Conservation (phyloP, 2,329 filamentous ascomycete genomes). For the Colletotrichum sp. region DNA sequence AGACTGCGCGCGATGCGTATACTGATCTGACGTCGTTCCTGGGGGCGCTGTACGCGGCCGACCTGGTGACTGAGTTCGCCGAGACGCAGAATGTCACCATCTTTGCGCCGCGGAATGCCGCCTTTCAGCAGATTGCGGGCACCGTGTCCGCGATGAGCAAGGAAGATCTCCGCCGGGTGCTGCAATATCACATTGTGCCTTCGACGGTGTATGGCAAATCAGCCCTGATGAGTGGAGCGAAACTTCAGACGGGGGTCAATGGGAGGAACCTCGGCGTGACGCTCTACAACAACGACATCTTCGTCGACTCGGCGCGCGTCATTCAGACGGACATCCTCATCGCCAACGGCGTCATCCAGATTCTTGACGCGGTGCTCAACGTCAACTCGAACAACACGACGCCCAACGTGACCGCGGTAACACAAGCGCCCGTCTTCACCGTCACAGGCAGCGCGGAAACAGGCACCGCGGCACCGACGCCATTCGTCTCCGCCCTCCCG, state of each 20-base stretch:
- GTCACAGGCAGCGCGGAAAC: background rate
- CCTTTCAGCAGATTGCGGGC: slow-evolving; percentile 14
- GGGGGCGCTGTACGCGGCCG: slow-evolving; percentile 19
- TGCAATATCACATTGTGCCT: slow-evolving; percentile 20
- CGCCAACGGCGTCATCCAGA: slow-evolving; percentile 63
- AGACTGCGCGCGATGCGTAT: slow-evolving; percentile 18
- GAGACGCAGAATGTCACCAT: slow-evolving; percentile 15
- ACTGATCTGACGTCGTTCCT: slow-evolving; percentile 18
- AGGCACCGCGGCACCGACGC: slow-evolving; percentile 35
- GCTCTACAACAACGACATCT: slow-evolving; percentile 44
- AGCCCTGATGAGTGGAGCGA: background rate
- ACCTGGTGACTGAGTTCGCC: slow-evolving; percentile 17
- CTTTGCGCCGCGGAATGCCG: slow-evolving; percentile 17
- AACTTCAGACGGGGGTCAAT: background rate
- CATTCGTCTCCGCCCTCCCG: slow-evolving; percentile 45
- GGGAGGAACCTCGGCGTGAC: slow-evolving; percentile 3
- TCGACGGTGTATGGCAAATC: slow-evolving; percentile 1
- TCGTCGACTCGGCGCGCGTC: slow-evolving; percentile 57
- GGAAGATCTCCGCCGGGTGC: slow-evolving; percentile 11
- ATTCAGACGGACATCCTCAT: slow-evolving; percentile 57
- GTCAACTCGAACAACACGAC: background rate
- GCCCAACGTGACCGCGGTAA: slow-evolving; percentile 37
- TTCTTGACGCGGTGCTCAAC: slow-evolving; percentile 59
- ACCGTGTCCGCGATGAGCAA: background rate
- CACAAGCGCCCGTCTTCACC: slow-evolving; percentile 36